Conservation (phyloP, 306 rosid genomes). For the Acacia crassicarpa region DNA sequence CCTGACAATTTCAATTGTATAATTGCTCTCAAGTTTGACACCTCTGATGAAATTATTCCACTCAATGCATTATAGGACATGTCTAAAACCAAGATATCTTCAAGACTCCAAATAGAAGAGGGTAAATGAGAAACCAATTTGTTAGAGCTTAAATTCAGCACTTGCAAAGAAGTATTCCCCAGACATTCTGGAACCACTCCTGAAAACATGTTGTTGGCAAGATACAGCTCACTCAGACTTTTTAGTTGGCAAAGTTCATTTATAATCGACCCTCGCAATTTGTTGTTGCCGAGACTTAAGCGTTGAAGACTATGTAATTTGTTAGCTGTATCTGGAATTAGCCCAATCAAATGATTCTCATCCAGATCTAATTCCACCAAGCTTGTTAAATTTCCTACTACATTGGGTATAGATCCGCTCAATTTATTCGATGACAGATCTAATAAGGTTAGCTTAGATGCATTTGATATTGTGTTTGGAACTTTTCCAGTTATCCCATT, state of each 20-base stretch:
- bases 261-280: background rate
- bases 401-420: too few species aligned
- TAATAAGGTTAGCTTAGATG: too few species aligned
- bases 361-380: too few species aligned
- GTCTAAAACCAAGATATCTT: background rate
- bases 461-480: too few species aligned
- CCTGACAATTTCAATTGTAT: background rate
- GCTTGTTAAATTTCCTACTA: too few species aligned
- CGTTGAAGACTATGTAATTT: background rate
- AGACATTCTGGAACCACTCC: too few species aligned
- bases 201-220: background rate
- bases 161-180: too few species aligned
- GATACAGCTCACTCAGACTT: background rate
- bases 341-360: background rate
- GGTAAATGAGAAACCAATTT: background rate
- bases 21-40: background rate
- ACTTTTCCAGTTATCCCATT: too few species aligned
- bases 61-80: background rate
- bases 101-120: background rate
- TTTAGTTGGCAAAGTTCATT: background rate
- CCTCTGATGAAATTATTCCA: background rate
- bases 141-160: background rate
- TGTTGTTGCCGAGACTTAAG: background rate
- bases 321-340: background rate
- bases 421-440: too few species aligned